These are phyloP conservation scores for Cyclostephanos tholiformis DNA, from an alignment of 108 stramenopile species.

Conservation along the genomic window DNA sequence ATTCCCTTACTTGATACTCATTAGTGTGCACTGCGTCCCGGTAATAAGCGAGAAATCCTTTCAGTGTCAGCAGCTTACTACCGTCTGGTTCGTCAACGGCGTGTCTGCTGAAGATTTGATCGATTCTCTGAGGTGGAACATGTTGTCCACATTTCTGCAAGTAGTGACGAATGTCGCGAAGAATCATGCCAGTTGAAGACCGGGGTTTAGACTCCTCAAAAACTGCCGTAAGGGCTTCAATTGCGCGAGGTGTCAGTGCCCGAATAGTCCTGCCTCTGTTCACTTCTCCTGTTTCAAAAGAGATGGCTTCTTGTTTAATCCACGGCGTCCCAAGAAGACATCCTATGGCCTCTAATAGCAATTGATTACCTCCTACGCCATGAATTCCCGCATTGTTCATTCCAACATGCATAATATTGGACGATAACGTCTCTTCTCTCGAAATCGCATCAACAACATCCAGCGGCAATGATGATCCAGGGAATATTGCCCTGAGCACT, in stretches of 20 bases:
- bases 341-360: conserved; percentile 75
- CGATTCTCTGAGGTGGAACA: conserved; percentile 71
- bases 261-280: conserved; percentile 54
- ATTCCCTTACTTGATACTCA: conserved; percentile 59
- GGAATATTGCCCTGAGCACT: conserved; percentile 56
- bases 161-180: conserved; percentile 73
- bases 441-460: conserved; percentile 66
- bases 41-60: conserved; percentile 92
- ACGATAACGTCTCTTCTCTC: conserved; percentile 55
- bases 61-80: conserved; percentile 65
- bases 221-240: conserved; percentile 55
- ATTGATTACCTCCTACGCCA: conserved; percentile 16
- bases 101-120: conserved; percentile 65
- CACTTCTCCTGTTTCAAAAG: conserved; percentile 61
- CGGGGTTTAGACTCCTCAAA: conserved; percentile 72
- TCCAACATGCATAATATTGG: conserved; percentile 56
- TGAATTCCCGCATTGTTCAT: conserved; percentile 55
- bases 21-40: conserved; percentile 66
- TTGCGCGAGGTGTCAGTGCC: conserved; percentile 51
- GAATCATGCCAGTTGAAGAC: conserved; percentile 58
- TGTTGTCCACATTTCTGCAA: conserved; percentile 71
- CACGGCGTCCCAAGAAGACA: conserved; percentile 59
- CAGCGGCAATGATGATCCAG: conserved; percentile 62
- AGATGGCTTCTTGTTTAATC: conserved; percentile 54
- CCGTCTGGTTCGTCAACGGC: conserved; percentile 42